Base-by-base conservation (phyloP, 345 rosid genomes). In the Mangifera indica region DNA sequence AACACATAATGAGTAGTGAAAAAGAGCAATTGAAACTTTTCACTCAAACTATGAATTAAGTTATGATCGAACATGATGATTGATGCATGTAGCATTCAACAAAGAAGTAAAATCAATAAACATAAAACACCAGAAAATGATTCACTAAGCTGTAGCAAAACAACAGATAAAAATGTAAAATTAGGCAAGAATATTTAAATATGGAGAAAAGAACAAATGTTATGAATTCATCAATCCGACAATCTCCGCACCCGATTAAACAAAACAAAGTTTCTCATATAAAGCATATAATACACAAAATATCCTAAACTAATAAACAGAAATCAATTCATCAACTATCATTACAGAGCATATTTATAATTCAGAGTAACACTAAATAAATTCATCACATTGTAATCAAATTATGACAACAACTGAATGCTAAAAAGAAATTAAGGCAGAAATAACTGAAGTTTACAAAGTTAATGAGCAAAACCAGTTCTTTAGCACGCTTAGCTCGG, bases 401-500 rank as follows among this genome's bases (percentile, higher is more conserved):
- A 51, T 8, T 12, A 26, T n/a, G 18, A 20, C 0, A 53, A 37
- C 51, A n/a, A 17, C 37, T 10, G 14, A 24, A 54, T 37, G 3
- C 21, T 67, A 1, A 2, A 20, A 63, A 21, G 53, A 44, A 10
- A 62, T 10, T 1, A n/a, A 63, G 32, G 10, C 29, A 44, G 5
- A 1, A 70, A 64, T 14, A 7, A 3, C 6, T 48, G 42, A 51
- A 3, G 21, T 20, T 54, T 24, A 18, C n/a, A 45, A 18, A 63
- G 9, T 11, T 6, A 5, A 45, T 5, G 25, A 15, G 10, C 10
- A 11, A 44, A 48, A 94, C 97, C 88, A 85, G 76, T 72, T 92
- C 93, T 80, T 89, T 92, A 8, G 91, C 83, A 6, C 95, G 95
- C 67, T 83, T 85, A 59, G 87, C 95, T 1, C 98, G 91, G 69